phyloP scores from a whole-genome alignment of 176 grass and related monocot species.

The Dendrocalamus sinicus region DNA sequence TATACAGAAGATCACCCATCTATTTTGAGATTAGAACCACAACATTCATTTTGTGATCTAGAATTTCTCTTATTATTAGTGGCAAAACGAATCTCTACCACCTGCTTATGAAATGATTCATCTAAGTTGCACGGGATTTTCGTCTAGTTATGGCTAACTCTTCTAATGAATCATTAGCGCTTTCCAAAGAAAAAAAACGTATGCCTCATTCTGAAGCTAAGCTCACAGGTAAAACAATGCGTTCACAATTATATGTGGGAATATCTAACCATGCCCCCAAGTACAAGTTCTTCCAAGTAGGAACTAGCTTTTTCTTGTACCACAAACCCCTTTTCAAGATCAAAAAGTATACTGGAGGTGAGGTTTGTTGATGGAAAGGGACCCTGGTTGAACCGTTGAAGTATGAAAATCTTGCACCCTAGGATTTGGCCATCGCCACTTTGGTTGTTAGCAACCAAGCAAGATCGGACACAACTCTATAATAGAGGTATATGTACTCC shows the following conservation, averaged over 20 bases:
- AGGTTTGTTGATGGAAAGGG: slow-evolving; percentile 1
- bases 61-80: neutral
- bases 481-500: slow-evolving; percentile 9
- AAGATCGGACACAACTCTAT: slow-evolving; percentile 15
- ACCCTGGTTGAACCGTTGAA: slow-evolving; percentile 14
- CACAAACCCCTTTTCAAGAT: neutral
- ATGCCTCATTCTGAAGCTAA: neutral
- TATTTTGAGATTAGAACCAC: neutral
- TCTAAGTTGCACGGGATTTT: neutral
- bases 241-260: neutral
- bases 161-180: neutral
- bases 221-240: neutral
- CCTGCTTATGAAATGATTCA: neutral
- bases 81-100: neutral
- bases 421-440: slow-evolving; percentile 32
- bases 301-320: neutral
- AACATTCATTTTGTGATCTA: neutral
- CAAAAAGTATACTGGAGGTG: neutral
- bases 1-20: neutral
- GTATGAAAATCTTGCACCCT: slow-evolving; percentile 39
- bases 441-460: slow-evolving; percentile 49
- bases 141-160: neutral
- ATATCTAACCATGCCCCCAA: neutral
- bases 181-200: neutral
- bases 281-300: slow-evolving; percentile 2